Conservation (phyloP, 768 basidiomycete genomes). For the Rossbeevera mucosa region DNA sequence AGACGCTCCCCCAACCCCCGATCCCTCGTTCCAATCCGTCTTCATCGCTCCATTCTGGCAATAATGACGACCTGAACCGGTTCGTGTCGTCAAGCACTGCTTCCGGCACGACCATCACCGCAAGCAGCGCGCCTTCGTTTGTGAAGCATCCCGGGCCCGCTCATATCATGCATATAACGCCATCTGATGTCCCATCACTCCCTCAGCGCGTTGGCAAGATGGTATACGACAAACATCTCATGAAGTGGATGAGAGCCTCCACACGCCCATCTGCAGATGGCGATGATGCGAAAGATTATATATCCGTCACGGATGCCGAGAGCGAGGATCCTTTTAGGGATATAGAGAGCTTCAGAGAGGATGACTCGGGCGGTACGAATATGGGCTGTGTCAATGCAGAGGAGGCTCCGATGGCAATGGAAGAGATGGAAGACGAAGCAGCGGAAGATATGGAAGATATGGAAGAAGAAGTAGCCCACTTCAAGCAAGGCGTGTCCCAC, state of each 20-base stretch:
- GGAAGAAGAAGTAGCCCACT: constrained; percentile 32
- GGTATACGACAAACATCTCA: constrained; percentile 77
- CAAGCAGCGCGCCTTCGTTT: constrained; percentile 73
- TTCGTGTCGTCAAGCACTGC: constrained; percentile 88
- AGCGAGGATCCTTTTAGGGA: constrained; percentile 92
- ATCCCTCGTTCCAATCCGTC: constrained; percentile 41
- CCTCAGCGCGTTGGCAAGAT: constrained; percentile 82
- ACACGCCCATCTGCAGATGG: constrained; percentile 30
- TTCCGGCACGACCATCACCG: constrained; percentile 66
- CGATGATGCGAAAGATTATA: constrained; percentile 30
- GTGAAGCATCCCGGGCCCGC: constrained; percentile 79
- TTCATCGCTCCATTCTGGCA: constrained; percentile 46
- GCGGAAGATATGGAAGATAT: constrained; percentile 14
- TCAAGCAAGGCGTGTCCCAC: neutral
- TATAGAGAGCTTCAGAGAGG: constrained; percentile 80
- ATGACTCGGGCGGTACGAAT: constrained; percentile 37
- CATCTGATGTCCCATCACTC: constrained; percentile 68
- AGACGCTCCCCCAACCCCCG: constrained; percentile 32
- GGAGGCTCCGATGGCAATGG: constrained; percentile 5
- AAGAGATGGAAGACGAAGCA: constrained; percentile 13
- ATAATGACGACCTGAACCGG: constrained; percentile 75
- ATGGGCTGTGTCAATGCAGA: neutral
- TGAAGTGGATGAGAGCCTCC: constrained; percentile 78
- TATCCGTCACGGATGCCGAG: constrained; percentile 36
- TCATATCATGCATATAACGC: constrained; percentile 76